Conservation (phyloP, 148 eudicot species). For the Bassia scoparia region DNA sequence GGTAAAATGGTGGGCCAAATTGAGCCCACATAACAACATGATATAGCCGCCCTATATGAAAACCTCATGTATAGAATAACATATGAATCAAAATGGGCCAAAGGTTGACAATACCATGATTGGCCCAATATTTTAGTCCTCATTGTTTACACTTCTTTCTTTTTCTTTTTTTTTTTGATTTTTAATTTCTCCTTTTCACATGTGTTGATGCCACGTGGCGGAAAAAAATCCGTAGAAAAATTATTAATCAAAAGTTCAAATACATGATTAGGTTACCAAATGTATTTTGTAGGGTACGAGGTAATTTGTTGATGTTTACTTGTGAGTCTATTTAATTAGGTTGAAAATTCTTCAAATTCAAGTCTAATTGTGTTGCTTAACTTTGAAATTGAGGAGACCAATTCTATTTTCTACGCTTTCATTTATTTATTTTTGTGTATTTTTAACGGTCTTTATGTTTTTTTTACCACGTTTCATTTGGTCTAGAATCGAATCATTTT, state of each 20-base stretch:
- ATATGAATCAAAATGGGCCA: conserved; percentile 14
- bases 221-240: neutral
- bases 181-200: neutral
- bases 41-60: conserved; percentile 8
- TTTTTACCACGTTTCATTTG: too few relatives aligned
- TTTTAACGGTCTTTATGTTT: too few relatives aligned
- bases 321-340: neutral
- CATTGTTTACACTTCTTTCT: neutral
- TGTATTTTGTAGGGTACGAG: conserved; percentile 16
- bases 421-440: too few relatives aligned
- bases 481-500: neutral
- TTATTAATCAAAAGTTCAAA: neutral
- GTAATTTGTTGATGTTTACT: neutral
- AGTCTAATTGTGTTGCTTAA: neutral
- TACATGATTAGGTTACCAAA: conserved; percentile 20
- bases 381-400: conserved; percentile 6
- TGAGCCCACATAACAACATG: conserved; percentile 10
- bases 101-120: conserved; percentile 17
- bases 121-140: conserved; percentile 20
- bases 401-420: neutral
- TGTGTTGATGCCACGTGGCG: conserved; percentile 13
- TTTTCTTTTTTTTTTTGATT: neutral
- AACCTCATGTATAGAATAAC: neutral
- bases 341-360: neutral
- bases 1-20: conserved; percentile 25